Evolutionary conservation across 148 eudicot genomes (phyloP).

Genomic region (Dianthus caryophyllus): DNA sequence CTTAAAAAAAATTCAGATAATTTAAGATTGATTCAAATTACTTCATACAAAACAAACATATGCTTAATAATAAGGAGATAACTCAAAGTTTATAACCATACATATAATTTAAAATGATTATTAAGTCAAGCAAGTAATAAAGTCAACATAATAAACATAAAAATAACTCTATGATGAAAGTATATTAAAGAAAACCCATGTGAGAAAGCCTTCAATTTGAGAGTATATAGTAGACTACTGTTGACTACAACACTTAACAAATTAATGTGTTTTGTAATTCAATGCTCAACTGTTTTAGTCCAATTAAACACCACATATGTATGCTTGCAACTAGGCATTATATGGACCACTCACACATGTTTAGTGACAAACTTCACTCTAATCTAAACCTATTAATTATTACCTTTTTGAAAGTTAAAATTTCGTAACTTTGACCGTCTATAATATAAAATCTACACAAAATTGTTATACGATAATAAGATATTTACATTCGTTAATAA

Average conservation of each 20-base stretch:
- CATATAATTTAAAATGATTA: no score
- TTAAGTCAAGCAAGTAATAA: not conserved
- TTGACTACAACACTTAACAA: slow-evolving; percentile 27
- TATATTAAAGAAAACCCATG: slow-evolving; percentile 29
- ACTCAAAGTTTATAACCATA: not conserved
- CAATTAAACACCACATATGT: slow-evolving; percentile 22
- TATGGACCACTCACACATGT: slow-evolving; percentile 30
- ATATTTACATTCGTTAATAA: no score
- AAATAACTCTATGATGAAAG: not conserved
- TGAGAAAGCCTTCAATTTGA: slow-evolving; percentile 17
- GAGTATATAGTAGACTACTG: slow-evolving; percentile 10
- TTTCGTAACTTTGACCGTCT: no score
- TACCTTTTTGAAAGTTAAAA: no score
- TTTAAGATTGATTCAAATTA: no score
- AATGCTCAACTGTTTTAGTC: slow-evolving; percentile 11
- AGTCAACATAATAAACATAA: not conserved
- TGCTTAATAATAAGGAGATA: not conserved
- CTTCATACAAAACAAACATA: no score
- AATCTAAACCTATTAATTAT: no score
- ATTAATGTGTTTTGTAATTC: slow-evolving; percentile 3
- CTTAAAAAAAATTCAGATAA: no score
- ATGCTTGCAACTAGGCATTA: slow-evolving; percentile 12
- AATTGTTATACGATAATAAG: no score
- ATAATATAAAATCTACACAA: slow-evolving; percentile 2
- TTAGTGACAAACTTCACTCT: slow-evolving; percentile 9